These are phyloP conservation scores for Panus rudis DNA, from an alignment of 768 basidiomycete genomes.

Conservation along the genomic window DNA sequence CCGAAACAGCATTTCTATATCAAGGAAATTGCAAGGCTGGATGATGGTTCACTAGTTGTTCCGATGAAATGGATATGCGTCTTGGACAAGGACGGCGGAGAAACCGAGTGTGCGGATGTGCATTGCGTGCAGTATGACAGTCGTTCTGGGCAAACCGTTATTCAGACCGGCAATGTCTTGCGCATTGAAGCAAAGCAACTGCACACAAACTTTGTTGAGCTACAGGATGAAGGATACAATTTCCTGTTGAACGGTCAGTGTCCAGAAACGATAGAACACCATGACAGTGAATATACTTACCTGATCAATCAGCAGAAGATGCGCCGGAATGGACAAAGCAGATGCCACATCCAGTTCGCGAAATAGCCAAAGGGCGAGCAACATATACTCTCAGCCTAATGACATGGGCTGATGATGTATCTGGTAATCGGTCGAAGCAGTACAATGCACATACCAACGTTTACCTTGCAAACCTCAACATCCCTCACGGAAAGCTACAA, in stretches of 20 bases:
- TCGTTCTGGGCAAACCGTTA: too few species aligned
- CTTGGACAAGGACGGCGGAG: too few species aligned
- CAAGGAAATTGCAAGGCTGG: slow-evolving; percentile 10
- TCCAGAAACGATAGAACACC: neutral
- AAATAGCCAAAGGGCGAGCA: slow-evolving; percentile 6
- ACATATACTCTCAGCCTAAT: slow-evolving; percentile 5
- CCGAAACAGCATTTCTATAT: slow-evolving; percentile 15
- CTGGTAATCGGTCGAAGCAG: slow-evolving; percentile 36
- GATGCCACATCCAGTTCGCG: slow-evolving; percentile 8
- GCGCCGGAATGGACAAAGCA: neutral
- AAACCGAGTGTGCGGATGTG: too few species aligned
- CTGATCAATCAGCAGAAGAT: neutral
- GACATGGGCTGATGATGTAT: slow-evolving; percentile 31
- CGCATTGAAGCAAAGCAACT: neutral
- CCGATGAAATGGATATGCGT: slow-evolving; percentile 16
- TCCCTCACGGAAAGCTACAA: slow-evolving; percentile 27
- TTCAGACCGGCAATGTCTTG: too few species aligned
- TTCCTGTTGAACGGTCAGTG: neutral
- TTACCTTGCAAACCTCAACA: slow-evolving; percentile 30
- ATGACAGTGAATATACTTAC: too few species aligned
- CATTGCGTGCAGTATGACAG: too few species aligned
- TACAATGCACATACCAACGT: slow-evolving; percentile 41
- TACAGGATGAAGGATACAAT: neutral
- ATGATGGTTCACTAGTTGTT: slow-evolving; percentile 9
- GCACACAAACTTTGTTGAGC: neutral